Conservation (phyloP, 805 yeast species). For the Wickerhamiella australiensis region DNA sequence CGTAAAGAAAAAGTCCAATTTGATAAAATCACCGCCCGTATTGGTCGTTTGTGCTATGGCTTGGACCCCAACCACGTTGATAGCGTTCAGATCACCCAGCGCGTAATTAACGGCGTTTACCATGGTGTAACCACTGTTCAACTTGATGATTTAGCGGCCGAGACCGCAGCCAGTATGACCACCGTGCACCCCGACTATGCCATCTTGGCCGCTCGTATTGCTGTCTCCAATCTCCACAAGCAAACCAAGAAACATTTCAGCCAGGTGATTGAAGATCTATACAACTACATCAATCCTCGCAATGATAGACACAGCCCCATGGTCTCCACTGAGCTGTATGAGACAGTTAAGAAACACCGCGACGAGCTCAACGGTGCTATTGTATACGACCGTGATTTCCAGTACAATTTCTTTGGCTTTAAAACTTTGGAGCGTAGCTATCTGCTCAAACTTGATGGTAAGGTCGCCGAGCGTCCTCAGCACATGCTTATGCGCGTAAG, state of each 20-base stretch:
- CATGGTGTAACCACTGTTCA: constrained; percentile 94
- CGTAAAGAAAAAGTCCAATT: constrained; percentile 88
- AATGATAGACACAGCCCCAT: constrained; percentile 57
- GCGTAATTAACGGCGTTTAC: constrained; percentile 91
- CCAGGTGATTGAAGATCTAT: constrained; percentile 60
- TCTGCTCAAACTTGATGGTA: constrained; percentile 49
- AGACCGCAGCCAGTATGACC: constrained; percentile 95
- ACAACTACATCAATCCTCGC: constrained; percentile 68
- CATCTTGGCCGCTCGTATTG: constrained; percentile 86
- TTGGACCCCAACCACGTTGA: constrained; percentile 85
- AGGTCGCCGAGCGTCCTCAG: constrained; percentile 84
- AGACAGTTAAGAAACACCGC: constrained; percentile 50
- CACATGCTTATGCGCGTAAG: constrained; percentile 84
- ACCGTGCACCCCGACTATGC: constrained; percentile 98
- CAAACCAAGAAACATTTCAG: constrained; percentile 83
- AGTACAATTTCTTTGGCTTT: constrained; percentile 75
- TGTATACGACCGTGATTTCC: constrained; percentile 64
- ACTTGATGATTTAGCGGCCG: constrained; percentile 76
- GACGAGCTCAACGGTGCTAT: constrained; percentile 63
- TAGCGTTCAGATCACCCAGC: constrained; percentile 89
- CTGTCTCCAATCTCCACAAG: constrained; percentile 86
- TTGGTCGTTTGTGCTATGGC: constrained; percentile 88
- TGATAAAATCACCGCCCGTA: constrained; percentile 92
- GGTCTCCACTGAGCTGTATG: constrained; percentile 54
- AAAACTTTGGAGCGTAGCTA: constrained; percentile 87